Evolutionary conservation across 768 basidiomycete species (phyloP).

Genomic region (Asterophora lycoperdoides): DNA sequence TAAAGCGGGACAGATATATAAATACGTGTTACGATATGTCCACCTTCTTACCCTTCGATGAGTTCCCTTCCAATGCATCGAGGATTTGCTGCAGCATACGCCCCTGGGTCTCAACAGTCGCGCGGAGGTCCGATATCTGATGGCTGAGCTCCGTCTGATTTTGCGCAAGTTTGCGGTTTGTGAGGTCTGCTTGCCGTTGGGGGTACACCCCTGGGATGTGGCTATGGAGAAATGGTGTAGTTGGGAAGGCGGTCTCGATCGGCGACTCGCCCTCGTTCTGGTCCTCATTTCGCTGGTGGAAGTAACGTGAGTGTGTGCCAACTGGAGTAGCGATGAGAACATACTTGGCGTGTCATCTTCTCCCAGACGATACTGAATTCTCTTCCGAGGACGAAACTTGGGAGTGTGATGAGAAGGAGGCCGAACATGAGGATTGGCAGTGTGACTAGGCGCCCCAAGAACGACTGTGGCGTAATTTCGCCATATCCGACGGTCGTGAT

Average conservation of each 20-base stretch:
- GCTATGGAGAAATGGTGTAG: slow-evolving; percentile 12
- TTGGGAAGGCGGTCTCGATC: neutral
- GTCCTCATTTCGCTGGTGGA: slow-evolving; percentile 11
- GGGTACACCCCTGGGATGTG: slow-evolving; percentile 7
- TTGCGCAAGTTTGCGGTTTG: slow-evolving; percentile 57
- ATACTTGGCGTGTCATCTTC: slow-evolving; percentile 56
- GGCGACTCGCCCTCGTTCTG: slow-evolving; percentile 16
- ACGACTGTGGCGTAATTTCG: slow-evolving; percentile 85
- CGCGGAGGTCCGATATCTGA: slow-evolving; percentile 58
- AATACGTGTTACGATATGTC: slow-evolving; percentile 8
- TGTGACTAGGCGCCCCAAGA: slow-evolving; percentile 82
- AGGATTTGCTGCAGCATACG: slow-evolving; percentile 41
- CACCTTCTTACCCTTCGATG: slow-evolving; percentile 18
- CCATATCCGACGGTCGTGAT: slow-evolving; percentile 92
- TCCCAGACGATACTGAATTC: slow-evolving; percentile 94
- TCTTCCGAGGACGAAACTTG: slow-evolving; percentile 86
- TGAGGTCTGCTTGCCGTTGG: slow-evolving; percentile 35
- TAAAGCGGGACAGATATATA: no score
- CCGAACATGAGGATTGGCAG: slow-evolving; percentile 86
- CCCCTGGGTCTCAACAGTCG: slow-evolving; percentile 56
- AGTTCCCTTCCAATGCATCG: slow-evolving; percentile 25
- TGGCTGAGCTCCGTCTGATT: slow-evolving; percentile 63
- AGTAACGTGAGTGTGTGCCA: neutral
- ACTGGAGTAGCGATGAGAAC: slow-evolving; percentile 10
- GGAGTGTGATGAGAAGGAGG: slow-evolving; percentile 82